Conservation (phyloP, 108 stramenopile genomes). For the Fragilaria crotonensis region DNA sequence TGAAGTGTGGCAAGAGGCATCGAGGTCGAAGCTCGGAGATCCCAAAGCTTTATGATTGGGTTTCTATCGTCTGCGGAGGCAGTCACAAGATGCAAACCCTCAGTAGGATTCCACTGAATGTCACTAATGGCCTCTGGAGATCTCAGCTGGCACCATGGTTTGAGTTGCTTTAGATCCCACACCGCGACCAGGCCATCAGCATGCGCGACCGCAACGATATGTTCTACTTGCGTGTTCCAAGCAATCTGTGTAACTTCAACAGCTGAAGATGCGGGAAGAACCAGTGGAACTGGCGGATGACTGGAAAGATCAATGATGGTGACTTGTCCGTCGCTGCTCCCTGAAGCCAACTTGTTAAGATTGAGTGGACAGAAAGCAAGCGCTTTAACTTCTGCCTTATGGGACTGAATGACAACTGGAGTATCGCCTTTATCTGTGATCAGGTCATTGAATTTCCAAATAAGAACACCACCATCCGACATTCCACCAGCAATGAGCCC, state of each 20-base stretch:
- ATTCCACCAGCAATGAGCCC: constrained; percentile 94
- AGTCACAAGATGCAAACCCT: constrained; percentile 92
- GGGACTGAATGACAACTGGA: constrained; percentile 43
- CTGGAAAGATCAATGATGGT: constrained; percentile 47
- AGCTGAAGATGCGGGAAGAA: constrained; percentile 39
- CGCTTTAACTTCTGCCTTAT: constrained; percentile 64
- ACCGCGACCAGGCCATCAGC: constrained; percentile 83
- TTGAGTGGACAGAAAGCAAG: constrained; percentile 81
- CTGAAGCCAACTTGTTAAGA: constrained; percentile 71
- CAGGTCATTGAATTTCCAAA: constrained; percentile 83
- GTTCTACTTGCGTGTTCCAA: constrained; percentile 95
- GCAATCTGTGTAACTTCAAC: constrained; percentile 83
- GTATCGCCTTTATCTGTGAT: constrained; percentile 20
- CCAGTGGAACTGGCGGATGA: constrained; percentile 24
- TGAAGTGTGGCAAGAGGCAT: constrained; percentile 84
- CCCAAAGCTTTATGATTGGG: constrained; percentile 92
- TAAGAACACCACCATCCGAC: constrained; percentile 86
- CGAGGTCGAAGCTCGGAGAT: constrained; percentile 86
- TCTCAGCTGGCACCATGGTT: constrained; percentile 94
- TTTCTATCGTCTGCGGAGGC: constrained; percentile 86
- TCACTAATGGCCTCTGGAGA: constrained; percentile 61
- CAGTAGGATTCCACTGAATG: constrained; percentile 91
- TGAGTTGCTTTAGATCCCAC: constrained; percentile 90
- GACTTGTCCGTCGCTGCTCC: constrained; percentile 76
- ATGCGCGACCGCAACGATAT: constrained; percentile 88